Conservation (phyloP, 345 rosid genomes). For the Salix brachista region DNA sequence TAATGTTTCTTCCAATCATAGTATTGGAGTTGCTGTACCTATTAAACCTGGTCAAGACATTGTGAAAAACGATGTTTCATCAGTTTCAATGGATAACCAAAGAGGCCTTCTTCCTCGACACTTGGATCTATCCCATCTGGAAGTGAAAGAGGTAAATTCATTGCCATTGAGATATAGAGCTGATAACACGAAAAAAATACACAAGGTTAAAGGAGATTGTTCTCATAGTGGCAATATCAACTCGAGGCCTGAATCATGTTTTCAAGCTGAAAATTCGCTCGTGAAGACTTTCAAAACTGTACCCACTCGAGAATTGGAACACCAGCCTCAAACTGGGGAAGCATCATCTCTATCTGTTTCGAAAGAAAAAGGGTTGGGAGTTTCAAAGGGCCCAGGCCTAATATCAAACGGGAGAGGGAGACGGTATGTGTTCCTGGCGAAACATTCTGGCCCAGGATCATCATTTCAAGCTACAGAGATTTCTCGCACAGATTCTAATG, state of each 20-base stretch:
- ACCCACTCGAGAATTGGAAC: constrained; percentile 41
- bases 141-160: constrained; percentile 29
- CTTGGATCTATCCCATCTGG: constrained; percentile 39
- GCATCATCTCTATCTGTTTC: constrained; percentile 21
- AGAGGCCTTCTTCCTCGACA: constrained; percentile 42
- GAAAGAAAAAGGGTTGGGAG: constrained; percentile 33
- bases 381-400: constrained; percentile 37
- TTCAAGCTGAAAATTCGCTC: constrained; percentile 34
- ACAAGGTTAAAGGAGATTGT: constrained; percentile 43
- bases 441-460: constrained; percentile 51
- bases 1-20: constrained; percentile 48
- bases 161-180: constrained; percentile 34
- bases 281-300: constrained; percentile 25
- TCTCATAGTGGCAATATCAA: constrained; percentile 26
- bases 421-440: constrained; percentile 40
- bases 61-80: constrained; percentile 29
- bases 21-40: constrained; percentile 40
- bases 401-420: constrained; percentile 43
- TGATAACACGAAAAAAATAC: constrained; percentile 25
- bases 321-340: constrained; percentile 36
- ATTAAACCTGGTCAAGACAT: constrained; percentile 43
- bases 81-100: constrained; percentile 41
- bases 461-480: constrained; percentile 45
- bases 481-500: constrained; percentile 51
- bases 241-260: constrained; percentile 33